Conservation (phyloP, 2,329 filamentous ascomycete genomes). For the Paraconiothyrium brasiliense region DNA sequence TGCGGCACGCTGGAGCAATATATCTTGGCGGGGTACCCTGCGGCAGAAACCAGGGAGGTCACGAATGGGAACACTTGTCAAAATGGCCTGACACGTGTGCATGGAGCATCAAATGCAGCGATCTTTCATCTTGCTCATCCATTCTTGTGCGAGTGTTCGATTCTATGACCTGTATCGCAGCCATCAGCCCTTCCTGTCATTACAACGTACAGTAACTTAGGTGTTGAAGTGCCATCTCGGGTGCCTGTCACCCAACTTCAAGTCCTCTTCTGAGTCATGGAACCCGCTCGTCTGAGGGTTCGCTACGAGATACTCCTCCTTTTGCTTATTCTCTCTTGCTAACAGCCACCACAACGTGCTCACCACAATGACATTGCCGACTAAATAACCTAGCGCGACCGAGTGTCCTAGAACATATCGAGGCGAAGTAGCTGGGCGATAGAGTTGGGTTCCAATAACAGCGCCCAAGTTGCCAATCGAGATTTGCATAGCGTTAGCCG, state of each 20-base stretch:
- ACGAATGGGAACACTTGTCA: neutral
- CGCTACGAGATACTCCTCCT: conserved; percentile 33
- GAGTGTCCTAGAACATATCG: conserved; percentile 48
- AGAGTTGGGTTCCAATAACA: conserved; percentile 51
- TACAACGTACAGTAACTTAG: conserved; percentile 15
- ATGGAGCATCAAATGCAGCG: neutral
- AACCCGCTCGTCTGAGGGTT: conserved; percentile 40
- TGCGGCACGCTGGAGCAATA: conserved; percentile 18
- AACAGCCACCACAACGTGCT: conserved; percentile 41
- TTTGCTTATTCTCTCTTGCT: conserved; percentile 43
- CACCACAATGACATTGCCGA: conserved; percentile 45
- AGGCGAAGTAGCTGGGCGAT: conserved; percentile 45
- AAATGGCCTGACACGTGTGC: neutral
- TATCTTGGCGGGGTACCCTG: conserved; percentile 19
- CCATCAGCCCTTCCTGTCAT: neutral
- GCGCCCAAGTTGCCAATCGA: conserved; percentile 59
- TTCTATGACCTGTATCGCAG: neutral
- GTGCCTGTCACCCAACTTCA: conserved; percentile 45
- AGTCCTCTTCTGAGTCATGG: conserved; percentile 43
- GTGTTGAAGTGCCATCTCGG: conserved; percentile 49
- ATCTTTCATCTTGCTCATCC: neutral
- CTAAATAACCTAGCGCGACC: conserved; percentile 48
- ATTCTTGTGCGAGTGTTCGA: no score
- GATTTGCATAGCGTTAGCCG: conserved; percentile 61
- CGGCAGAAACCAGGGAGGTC: neutral